These are phyloP conservation scores for Sarcomyxa edulis DNA, from an alignment of 768 basidiomycete species.

Conservation along the genomic window DNA sequence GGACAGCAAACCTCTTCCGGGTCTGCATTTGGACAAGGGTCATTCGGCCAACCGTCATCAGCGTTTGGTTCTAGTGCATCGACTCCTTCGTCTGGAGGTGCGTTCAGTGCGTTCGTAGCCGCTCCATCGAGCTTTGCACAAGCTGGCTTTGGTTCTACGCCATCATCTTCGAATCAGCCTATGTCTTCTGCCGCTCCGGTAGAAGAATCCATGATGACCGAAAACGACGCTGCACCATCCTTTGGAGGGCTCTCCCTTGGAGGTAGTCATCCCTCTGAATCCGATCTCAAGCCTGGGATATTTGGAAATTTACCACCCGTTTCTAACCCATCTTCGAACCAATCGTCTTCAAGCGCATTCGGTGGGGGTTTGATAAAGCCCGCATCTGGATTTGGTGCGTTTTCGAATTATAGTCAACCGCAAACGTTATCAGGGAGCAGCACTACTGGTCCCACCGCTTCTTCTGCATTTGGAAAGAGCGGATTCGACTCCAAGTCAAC, in stretches of 20 bases:
- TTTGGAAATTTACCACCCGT: constrained; percentile 16
- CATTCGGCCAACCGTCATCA: background rate
- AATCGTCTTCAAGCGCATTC: constrained; percentile 18
- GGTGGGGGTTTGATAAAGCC: constrained; percentile 11
- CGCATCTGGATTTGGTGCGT: constrained; percentile 30
- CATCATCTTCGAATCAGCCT: background rate
- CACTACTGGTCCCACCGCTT: constrained; percentile 7
- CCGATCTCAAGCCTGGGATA: constrained; percentile 2
- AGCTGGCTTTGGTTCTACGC: constrained; percentile 11
- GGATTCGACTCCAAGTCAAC: no score
- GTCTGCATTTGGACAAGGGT: constrained; percentile 5
- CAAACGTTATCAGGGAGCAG: background rate
- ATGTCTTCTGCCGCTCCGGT: constrained; percentile 3
- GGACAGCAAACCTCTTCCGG: background rate
- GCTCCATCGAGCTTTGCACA: constrained; percentile 8
- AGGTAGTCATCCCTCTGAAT: background rate
- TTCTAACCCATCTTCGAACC: constrained; percentile 9
- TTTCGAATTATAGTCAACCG: constrained; percentile 7
- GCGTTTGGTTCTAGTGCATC: background rate
- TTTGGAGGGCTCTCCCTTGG: constrained; percentile 6
- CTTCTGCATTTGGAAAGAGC: background rate
- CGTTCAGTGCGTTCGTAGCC: constrained; percentile 1
- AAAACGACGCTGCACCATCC: background rate
- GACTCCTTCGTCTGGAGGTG: background rate
- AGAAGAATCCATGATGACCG: background rate